Conservation (phyloP, 148 eudicot species). For the Nepenthes mirabilis region DNA sequence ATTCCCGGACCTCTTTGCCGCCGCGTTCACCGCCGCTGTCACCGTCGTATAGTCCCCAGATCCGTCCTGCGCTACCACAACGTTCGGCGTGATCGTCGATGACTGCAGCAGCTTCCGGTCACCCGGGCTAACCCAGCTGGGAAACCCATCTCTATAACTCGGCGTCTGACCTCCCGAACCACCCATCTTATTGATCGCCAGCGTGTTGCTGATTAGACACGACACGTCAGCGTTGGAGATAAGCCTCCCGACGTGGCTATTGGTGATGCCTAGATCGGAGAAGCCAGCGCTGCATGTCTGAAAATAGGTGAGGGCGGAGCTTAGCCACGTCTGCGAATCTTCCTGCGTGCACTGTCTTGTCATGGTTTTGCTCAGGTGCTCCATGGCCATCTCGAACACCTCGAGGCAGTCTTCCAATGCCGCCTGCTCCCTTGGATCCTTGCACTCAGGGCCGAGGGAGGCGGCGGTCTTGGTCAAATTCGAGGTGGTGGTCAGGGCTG, state of each 20-base stretch:
- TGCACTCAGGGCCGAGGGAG: constrained; percentile 23
- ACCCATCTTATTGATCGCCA: constrained; percentile 35
- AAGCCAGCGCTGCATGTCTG: constrained; percentile 59
- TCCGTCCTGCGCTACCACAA: constrained; percentile 80
- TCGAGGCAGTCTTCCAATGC: constrained; percentile 66
- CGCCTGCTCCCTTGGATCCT: constrained; percentile 30
- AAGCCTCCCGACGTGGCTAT: constrained; percentile 15
- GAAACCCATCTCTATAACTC: constrained; percentile 20
- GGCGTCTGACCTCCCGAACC: constrained; percentile 18
- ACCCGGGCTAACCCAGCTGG: constrained; percentile 35
- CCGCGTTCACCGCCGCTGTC: constrained; percentile 40
- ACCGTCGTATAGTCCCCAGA: constrained; percentile 51
- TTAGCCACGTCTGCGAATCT: constrained; percentile 71
- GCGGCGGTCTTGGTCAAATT: constrained; percentile 15
- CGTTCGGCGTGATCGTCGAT: constrained; percentile 17
- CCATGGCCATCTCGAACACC: constrained; percentile 40
- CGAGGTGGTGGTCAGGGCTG: constrained; percentile 29
- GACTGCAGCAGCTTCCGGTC: constrained; percentile 40
- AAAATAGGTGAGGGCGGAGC: constrained; percentile 55
- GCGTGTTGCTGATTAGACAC: constrained; percentile 40
- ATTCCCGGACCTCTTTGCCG: constrained; percentile 17
- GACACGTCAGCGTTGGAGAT: constrained; percentile 31
- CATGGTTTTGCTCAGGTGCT: constrained; percentile 32
- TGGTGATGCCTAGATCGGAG: constrained; percentile 25
- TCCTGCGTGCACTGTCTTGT: constrained; percentile 5